phyloP scores from a whole-genome alignment of 345 rosid species.

The Noccaea caerulescens region DNA sequence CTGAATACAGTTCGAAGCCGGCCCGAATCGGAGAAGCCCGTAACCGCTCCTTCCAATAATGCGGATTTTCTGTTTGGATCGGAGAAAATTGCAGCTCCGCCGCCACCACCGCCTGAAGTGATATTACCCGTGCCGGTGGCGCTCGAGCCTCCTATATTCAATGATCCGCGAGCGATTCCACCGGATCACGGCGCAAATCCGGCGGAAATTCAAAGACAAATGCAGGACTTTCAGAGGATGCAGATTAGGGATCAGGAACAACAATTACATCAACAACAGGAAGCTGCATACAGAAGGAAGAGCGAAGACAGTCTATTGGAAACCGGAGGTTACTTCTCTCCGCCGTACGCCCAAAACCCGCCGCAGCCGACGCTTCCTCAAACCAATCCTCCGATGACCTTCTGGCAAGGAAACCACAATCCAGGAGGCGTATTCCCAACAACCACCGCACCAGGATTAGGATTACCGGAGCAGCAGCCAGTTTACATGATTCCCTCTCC shows the following conservation, averaged over 20 bases:
- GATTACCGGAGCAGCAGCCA: conserved; percentile 54
- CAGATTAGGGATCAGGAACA: conserved; percentile 65
- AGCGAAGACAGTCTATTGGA: conserved; percentile 38
- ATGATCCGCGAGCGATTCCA: conserved; percentile 45
- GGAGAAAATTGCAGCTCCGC: conserved; percentile 56
- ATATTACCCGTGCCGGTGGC: conserved; percentile 41
- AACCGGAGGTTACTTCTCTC: conserved; percentile 52
- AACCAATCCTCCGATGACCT: conserved; percentile 49
- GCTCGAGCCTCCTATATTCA: conserved; percentile 19
- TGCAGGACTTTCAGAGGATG: conserved; percentile 78
- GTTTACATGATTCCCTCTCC: conserved; percentile 42
- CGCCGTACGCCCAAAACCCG: conserved; percentile 21
- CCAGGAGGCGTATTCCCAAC: conserved; percentile 51
- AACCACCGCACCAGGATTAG: conserved; percentile 40
- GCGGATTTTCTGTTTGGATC: conserved; percentile 82
- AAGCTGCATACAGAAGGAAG: conserved; percentile 51
- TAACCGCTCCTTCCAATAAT: conserved; percentile 44
- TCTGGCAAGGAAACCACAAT: conserved; percentile 67
- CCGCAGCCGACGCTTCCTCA: conserved; percentile 35
- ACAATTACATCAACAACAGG: conserved; percentile 44
- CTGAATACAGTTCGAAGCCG: conserved; percentile 61
- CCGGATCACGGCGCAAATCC: conserved; percentile 54
- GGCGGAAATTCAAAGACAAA: conserved; percentile 56
- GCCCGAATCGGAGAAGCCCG: conserved; percentile 40
- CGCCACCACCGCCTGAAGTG: conserved; percentile 43